phyloP scores from a whole-genome alignment of 2,329 filamentous ascomycete species.

The Daldinia eschscholtzii region DNA sequence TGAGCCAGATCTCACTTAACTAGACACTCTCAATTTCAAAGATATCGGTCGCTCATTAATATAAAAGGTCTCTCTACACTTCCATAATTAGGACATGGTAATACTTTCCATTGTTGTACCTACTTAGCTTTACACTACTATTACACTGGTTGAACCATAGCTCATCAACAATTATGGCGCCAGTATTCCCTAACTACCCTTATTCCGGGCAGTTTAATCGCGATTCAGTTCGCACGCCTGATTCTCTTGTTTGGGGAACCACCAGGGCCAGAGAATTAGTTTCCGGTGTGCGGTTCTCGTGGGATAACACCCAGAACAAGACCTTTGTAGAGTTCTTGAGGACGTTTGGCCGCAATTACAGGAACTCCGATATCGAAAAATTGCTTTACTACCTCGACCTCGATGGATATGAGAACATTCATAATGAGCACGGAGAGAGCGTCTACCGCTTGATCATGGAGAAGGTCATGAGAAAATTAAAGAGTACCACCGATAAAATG shows the following conservation, averaged over 20 bases:
- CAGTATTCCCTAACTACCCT: not conserved
- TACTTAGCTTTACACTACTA: not conserved
- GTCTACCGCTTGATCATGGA: constrained; percentile 30
- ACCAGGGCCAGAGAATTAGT: constrained; percentile 25
- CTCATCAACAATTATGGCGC: constrained; percentile 12
- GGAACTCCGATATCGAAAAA: constrained; percentile 24
- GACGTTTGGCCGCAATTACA: constrained; percentile 18
- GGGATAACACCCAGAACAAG: constrained; percentile 30
- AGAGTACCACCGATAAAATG: constrained; percentile 22
- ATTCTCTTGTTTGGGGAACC: constrained; percentile 32
- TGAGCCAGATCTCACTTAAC: not conserved
- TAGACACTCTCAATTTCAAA: not conserved
- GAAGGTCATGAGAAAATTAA: constrained; percentile 37
- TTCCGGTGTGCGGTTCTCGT: constrained; percentile 26
- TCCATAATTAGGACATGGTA: not conserved
- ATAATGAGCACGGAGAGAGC: constrained; percentile 24
- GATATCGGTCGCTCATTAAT: not conserved
- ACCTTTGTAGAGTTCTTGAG: constrained; percentile 30
- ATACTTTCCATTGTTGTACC: not conserved
- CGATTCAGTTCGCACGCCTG: constrained; percentile 16
- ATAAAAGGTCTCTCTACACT: not conserved
- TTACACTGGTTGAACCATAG: too few relatives aligned
- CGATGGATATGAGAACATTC: constrained; percentile 35
- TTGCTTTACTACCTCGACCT: constrained; percentile 36
- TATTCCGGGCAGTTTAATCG: not conserved